Conservation (phyloP, 352 stramenopile species). For the Halophytophthora polymorphica region DNA sequence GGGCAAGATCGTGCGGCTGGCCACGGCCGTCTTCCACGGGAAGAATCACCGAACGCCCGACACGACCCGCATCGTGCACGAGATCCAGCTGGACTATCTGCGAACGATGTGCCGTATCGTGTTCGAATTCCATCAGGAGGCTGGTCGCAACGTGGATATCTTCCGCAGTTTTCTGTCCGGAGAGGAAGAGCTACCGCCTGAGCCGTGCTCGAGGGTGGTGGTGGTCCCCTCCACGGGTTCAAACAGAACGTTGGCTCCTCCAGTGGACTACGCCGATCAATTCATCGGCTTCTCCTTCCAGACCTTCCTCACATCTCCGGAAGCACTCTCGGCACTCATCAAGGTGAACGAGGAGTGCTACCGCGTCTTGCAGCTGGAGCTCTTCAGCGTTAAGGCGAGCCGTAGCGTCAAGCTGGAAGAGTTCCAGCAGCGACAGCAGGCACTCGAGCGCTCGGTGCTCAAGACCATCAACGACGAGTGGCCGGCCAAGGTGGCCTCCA, state of each 20-base stretch:
- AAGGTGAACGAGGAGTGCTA: conserved; percentile 88
- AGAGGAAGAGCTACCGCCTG: conserved; percentile 40
- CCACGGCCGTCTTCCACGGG: conserved; percentile 61
- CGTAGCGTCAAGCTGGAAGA: conserved; percentile 84
- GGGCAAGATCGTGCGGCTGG: conserved; percentile 69
- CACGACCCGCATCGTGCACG: conserved; percentile 73
- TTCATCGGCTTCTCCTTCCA: conserved; percentile 88
- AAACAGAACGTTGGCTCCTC: conserved; percentile 33
- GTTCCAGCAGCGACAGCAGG: conserved; percentile 79
- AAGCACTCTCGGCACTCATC: conserved; percentile 65
- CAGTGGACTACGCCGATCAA: conserved; percentile 83
- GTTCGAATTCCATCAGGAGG: conserved; percentile 74
- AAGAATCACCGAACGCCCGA: conserved; percentile 69
- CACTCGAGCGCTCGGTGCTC: conserved; percentile 61
- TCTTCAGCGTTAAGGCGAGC: conserved; percentile 72
- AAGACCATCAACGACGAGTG: conserved; percentile 85
- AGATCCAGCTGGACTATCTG: conserved; percentile 91
- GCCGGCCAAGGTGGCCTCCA: conserved; percentile 61
- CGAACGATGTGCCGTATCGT: conserved; percentile 92
- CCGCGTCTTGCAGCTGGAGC: conserved; percentile 69
- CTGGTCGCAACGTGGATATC: conserved; percentile 48
- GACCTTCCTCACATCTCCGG: conserved; percentile 77
- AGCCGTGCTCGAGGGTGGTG: conserved; percentile 39
- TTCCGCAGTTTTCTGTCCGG: conserved; percentile 49
- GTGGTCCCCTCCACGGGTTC: conserved; percentile 15